Base-by-base conservation (phyloP, 2,329 filamentous ascomycete species). In the Cordyceps tenuipes region DNA sequence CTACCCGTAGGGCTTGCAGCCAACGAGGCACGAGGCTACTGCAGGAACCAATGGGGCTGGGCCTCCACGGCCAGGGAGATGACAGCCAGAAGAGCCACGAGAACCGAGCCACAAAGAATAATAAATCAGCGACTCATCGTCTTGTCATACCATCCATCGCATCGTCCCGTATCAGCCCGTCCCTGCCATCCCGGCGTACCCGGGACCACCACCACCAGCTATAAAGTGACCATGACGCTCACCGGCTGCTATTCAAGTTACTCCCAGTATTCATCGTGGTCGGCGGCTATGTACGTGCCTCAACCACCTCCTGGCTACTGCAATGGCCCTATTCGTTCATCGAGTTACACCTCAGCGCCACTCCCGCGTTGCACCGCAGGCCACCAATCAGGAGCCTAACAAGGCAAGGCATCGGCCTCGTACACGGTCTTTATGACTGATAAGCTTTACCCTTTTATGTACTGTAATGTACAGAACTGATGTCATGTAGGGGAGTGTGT, bases 11-110 rank as follows among this genome's bases (percentile, higher is more conserved):
- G 43, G 34, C 53, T 44, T 47, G 53, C 53, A 50, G 17, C 41
- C 52, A 44, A 26, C 36, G 13, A 44, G 19, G 21, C 56, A 26
- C 36, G 13, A 44, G 19, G 21, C 56, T 59, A 59, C 56, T 59
- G 56, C 56, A 59, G 56, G 56, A 51, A 59, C 56, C 56, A 51
- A 44, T 59, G 56, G 47, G 56, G 36, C 34, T 13, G 12, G 34
- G 34, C 34, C 34, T 8, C 34, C 6, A 36, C 9, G 34, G n/a
- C n/a, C n/a, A n/a, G n/a, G 34, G 12, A 23, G 23, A 23, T 23
- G 9, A 13, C 1, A 36, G 34, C 12, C 12, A 13, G 34, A 36
- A 36, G 34, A 36, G 34, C 12, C 12, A 13, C 7, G 13, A 36
- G 34, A 36, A 36, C 2, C 29, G 34, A 23, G 4, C 23, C 23